These are phyloP conservation scores for Colletotrichum sp. DNA, from an alignment of 2,329 filamentous ascomycete species.

Conservation along the genomic window DNA sequence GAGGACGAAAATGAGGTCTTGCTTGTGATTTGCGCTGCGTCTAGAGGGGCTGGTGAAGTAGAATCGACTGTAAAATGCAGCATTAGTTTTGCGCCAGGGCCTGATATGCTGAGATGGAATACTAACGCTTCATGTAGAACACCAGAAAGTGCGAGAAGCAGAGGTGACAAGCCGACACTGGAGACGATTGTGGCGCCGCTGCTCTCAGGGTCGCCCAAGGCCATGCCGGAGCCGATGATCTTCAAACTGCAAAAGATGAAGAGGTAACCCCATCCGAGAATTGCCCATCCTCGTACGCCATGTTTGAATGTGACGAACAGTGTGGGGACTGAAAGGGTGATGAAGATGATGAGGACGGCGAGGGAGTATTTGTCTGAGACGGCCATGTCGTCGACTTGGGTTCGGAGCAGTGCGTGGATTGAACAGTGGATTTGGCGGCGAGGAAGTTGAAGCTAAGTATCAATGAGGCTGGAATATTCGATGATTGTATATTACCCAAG, in stretches of 20 bases:
- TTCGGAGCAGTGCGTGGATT: neutral
- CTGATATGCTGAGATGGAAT: neutral
- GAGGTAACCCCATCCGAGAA: neutral
- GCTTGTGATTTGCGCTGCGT: neutral
- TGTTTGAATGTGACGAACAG: neutral
- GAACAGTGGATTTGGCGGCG: rapidly evolving
- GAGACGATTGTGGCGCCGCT: neutral
- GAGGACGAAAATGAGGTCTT: neutral
- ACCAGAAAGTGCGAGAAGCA: neutral
- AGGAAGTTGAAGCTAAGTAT: neutral
- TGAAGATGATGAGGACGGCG: neutral
- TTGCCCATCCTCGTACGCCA: neutral
- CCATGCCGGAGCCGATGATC: neutral
- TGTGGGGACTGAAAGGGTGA: neutral
- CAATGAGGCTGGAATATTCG: rapidly evolving
- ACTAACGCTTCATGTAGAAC: neutral
- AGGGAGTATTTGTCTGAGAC: neutral
- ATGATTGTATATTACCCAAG: neutral
- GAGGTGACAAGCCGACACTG: neutral
- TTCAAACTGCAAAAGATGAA: neutral
- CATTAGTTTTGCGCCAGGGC: neutral
- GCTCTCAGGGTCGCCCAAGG: neutral
- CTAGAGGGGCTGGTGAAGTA: neutral
- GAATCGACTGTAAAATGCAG: neutral
- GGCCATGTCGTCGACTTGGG: neutral